phyloP scores from a whole-genome alignment of 2,329 filamentous ascomycete species.

The Geosmithia putterillii region DNA sequence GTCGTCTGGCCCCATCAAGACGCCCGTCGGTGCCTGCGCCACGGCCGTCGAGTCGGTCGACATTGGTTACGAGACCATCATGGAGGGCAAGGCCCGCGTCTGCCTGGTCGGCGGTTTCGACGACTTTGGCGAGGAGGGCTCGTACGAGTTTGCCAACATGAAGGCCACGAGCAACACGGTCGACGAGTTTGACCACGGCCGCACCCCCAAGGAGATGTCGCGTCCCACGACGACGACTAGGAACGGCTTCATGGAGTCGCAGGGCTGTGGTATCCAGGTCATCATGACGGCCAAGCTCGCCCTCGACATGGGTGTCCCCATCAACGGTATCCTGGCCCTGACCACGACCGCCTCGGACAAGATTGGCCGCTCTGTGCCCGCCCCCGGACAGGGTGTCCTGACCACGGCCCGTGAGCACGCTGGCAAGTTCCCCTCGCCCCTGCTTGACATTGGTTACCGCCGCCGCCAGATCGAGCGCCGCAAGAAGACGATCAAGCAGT shows the following conservation, averaged over 20 bases:
- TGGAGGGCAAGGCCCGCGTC: slow-evolving; percentile 93
- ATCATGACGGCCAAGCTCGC: slow-evolving; percentile 97
- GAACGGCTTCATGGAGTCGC: slow-evolving; percentile 98
- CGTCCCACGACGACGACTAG: slow-evolving; percentile 92
- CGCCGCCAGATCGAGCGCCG: slow-evolving; percentile 89
- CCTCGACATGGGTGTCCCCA: slow-evolving; percentile 96
- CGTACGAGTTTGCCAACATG: slow-evolving; percentile 99
- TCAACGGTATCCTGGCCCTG: slow-evolving; percentile 86
- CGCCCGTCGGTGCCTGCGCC: slow-evolving; percentile 92
- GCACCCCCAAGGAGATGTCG: slow-evolving; percentile 95
- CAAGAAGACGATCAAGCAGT: slow-evolving; percentile 87
- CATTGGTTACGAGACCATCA: slow-evolving; percentile 95
- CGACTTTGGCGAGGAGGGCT: slow-evolving; percentile 98
- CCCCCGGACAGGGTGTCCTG: slow-evolving; percentile 91
- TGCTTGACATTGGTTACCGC: slow-evolving; percentile 96
- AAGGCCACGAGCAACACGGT: slow-evolving; percentile 97
- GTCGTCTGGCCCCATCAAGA: slow-evolving; percentile 96
- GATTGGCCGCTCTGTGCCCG: slow-evolving; percentile 94
- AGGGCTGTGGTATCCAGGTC: slow-evolving; percentile 94
- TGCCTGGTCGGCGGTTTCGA: slow-evolving; percentile 98
- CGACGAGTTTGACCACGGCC: slow-evolving; percentile 89
- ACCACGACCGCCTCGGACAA: slow-evolving; percentile 97
- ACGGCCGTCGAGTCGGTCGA: slow-evolving; percentile 96
- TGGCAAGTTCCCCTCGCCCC: slow-evolving; percentile 86
- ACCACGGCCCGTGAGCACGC: slow-evolving; percentile 86